Evolutionary conservation across 306 rosid genomes (phyloP).

Genomic region (Rosa lucieae): DNA sequence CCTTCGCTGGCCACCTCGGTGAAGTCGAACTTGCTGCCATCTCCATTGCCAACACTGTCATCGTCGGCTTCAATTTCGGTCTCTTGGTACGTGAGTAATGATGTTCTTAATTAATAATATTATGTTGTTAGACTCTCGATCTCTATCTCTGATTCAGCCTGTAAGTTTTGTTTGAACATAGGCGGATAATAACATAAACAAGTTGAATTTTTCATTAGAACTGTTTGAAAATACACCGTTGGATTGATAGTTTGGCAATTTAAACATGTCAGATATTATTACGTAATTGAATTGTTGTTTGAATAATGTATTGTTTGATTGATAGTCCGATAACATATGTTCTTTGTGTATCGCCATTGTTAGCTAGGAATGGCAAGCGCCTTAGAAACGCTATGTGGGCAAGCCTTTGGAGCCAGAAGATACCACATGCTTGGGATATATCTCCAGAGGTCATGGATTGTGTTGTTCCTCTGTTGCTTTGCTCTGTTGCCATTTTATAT

Average conservation of each 20-base stretch:
- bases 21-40: conserved; percentile 69
- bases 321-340: not conserved
- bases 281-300: not conserved
- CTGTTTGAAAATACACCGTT: not conserved
- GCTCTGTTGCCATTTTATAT: conserved; percentile 51
- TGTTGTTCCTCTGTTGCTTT: conserved; percentile 50
- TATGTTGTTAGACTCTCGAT: not conserved
- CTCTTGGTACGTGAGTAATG: conserved; percentile 45
- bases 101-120: not conserved
- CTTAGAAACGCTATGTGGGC: conserved; percentile 78
- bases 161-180: not conserved
- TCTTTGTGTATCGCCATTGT: not conserved
- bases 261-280: no score
- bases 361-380: conserved; percentile 89
- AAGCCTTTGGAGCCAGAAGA: conserved; percentile 68
- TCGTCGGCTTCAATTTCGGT: conserved; percentile 77
- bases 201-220: not conserved
- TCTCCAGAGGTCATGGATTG: conserved; percentile 70
- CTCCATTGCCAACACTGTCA: conserved; percentile 61
- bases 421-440: conserved; percentile 63
- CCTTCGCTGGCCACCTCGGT: conserved; percentile 80
- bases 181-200: not conserved
- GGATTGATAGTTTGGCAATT: not conserved
- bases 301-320: not conserved
- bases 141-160: no score